Conservation (phyloP, 176 grass and related monocot genomes). For the Carex kokanica region DNA sequence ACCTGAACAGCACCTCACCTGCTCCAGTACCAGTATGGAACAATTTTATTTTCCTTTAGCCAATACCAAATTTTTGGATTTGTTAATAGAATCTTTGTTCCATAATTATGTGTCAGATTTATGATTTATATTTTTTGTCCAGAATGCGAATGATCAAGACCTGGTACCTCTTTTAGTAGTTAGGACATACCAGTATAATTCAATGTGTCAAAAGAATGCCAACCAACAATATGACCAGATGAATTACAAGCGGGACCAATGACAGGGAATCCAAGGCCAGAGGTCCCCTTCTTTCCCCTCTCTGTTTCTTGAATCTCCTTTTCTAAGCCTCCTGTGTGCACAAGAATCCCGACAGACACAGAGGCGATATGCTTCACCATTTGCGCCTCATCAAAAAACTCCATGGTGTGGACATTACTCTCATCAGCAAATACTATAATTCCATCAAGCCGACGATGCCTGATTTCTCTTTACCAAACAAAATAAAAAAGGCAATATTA, state of each 20-base stretch:
- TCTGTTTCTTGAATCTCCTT: not conserved
- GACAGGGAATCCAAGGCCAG: slow-evolving; percentile 22
- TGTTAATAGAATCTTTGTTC: not conserved
- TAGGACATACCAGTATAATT: not conserved
- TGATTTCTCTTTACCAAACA: slow-evolving; percentile 30
- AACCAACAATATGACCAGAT: slow-evolving; percentile 35
- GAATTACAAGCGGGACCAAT: slow-evolving; percentile 38
- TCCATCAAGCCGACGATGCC: slow-evolving; percentile 32
- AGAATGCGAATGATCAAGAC: not conserved
- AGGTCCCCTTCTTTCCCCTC: slow-evolving; percentile 7
- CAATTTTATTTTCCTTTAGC: not conserved
- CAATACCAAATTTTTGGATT: not conserved
- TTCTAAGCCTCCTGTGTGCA: slow-evolving; percentile 8
- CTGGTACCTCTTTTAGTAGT: not conserved
- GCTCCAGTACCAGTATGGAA: not conserved
- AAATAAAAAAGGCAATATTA: not conserved
- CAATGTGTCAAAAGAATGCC: slow-evolving; percentile 25
- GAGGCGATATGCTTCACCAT: slow-evolving; percentile 40
- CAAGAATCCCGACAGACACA: slow-evolving; percentile 37
- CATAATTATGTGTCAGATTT: not conserved
- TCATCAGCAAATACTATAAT: slow-evolving; percentile 44
- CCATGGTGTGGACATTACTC: slow-evolving; percentile 44
- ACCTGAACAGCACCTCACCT: not conserved
- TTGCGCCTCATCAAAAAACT: slow-evolving; percentile 48
- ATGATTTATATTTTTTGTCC: not conserved